Conservation (phyloP, 108 stramenopile genomes). For the Skeletonema menzelii region DNA sequence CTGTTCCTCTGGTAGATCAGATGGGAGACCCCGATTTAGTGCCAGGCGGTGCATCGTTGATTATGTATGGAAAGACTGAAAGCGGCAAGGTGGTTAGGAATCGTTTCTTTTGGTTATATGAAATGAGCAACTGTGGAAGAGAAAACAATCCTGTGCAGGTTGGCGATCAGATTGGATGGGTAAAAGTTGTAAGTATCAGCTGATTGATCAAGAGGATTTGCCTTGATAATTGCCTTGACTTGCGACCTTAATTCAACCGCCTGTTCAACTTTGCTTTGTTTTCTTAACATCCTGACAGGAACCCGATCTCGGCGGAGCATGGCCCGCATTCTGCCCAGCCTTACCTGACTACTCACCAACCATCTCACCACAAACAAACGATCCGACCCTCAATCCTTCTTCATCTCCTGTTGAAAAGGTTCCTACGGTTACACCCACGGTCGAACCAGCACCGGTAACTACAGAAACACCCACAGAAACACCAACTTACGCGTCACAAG, state of each 20-base stretch:
- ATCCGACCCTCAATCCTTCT: constrained; percentile 25
- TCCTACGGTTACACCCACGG: neutral
- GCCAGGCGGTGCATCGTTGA: constrained; percentile 38
- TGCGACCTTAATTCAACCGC: neutral
- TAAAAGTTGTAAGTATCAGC: constrained; percentile 34
- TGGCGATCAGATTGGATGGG: constrained; percentile 43
- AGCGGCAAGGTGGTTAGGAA: constrained; percentile 28
- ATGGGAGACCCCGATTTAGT: constrained; percentile 4
- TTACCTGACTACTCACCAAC: constrained; percentile 14
- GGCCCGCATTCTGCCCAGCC: constrained; percentile 24
- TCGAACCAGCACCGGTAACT: neutral
- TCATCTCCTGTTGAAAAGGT: neutral
- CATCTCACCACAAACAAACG: constrained; percentile 26
- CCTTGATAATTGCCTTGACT: no score
- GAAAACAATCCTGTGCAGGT: constrained; percentile 14
- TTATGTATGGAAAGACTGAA: constrained; percentile 29
- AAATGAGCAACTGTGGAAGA: constrained; percentile 4
- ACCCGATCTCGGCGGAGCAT: constrained; percentile 21
- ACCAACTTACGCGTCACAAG: neutral
- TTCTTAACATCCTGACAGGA: neutral
- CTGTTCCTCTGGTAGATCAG: constrained; percentile 12
- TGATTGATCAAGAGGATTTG: neutral
- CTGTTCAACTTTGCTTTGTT: neutral
- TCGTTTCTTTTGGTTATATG: constrained; percentile 43
- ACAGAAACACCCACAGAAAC: neutral